Conservation (phyloP, 306 rosid species). For the Crotalaria pallida region DNA sequence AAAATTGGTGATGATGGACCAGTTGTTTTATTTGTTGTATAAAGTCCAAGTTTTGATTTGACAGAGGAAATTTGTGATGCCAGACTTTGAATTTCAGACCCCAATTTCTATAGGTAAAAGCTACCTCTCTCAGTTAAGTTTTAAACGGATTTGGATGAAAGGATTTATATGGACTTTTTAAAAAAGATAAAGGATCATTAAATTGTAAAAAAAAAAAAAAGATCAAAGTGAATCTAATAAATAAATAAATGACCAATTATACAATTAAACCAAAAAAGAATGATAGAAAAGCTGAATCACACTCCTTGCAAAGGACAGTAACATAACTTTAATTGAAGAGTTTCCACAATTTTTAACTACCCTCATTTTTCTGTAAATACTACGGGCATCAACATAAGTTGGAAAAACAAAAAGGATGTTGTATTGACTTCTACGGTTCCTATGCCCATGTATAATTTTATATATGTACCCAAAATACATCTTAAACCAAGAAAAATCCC, state of each 20-base stretch:
- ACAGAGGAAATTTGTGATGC: not conserved
- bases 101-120: too few species aligned
- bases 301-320: constrained; percentile 1
- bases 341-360: constrained; percentile 16
- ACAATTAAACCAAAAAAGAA: too few species aligned
- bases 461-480: constrained; percentile 49
- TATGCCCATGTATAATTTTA: constrained; percentile 36
- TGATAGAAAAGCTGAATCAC: not conserved
- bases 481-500: constrained; percentile 13
- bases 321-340: constrained; percentile 13
- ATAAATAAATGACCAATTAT: too few species aligned
- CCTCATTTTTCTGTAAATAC: constrained; percentile 16
- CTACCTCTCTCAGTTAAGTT: too few species aligned
- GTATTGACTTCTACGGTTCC: constrained; percentile 38
- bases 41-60: not conserved
- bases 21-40: too few species aligned
- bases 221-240: too few species aligned
- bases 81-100: too few species aligned
- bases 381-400: constrained; percentile 20
- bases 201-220: too few species aligned
- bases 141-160: too few species aligned
- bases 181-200: too few species aligned
- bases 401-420: constrained; percentile 16
- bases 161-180: too few species aligned
- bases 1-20: not conserved